These are phyloP conservation scores for Oryza rufipogon DNA, from an alignment of 176 grass and related monocot genomes.

Conservation along the genomic window DNA sequence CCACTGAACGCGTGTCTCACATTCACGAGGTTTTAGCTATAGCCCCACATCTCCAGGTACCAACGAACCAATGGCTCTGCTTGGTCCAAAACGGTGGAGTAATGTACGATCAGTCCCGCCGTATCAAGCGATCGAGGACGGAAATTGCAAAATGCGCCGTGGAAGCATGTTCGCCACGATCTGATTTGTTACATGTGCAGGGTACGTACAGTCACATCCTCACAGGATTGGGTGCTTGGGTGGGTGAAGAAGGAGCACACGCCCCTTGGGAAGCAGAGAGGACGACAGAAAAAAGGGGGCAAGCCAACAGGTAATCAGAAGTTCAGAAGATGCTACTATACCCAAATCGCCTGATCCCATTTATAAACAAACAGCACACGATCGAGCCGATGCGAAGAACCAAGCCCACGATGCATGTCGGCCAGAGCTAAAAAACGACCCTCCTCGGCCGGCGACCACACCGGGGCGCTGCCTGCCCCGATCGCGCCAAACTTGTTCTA, in stretches of 20 bases:
- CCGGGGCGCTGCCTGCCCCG: neutral
- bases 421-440: constrained; percentile 6
- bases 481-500: neutral
- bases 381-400: neutral
- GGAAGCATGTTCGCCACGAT: neutral
- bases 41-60: neutral
- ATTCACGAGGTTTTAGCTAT: neutral
- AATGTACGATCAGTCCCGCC: no score
- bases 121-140: no score
- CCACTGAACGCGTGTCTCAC: neutral
- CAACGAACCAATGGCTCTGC: neutral
- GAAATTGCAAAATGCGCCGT: neutral
- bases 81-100: no score
- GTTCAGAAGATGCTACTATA: neutral
- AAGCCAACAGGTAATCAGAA: neutral
- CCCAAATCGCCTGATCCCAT: neutral
- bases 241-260: neutral
- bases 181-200: neutral
- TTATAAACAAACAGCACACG: neutral
- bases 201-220: no score
- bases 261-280: constrained; percentile 19
- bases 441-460: neutral
- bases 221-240: neutral
- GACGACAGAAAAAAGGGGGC: neutral
- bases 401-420: constrained; percentile 8